These are phyloP conservation scores for Oryza officinalis DNA, from an alignment of 176 grass and related monocot genomes.

Conservation along the genomic window DNA sequence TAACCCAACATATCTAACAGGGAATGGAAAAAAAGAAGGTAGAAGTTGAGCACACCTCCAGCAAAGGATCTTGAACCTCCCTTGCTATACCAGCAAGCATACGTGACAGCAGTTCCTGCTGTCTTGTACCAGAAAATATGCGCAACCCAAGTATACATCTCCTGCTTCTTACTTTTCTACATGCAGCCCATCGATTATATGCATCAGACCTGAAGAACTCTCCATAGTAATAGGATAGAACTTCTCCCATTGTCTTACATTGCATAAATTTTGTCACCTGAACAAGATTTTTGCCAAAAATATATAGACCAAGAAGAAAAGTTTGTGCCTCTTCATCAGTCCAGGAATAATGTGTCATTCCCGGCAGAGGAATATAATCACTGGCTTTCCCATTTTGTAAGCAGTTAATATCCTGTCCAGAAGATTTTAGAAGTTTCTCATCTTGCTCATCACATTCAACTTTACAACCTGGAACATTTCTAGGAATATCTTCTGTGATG, in stretches of 20 bases:
- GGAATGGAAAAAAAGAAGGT: neutral
- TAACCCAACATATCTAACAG: neutral
- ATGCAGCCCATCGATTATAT: constrained; percentile 66
- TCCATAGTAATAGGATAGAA: constrained; percentile 86
- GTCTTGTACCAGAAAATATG: constrained; percentile 87
- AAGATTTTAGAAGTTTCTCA: constrained; percentile 35
- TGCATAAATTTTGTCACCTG: constrained; percentile 66
- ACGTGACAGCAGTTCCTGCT: constrained; percentile 77
- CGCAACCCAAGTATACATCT: constrained; percentile 76
- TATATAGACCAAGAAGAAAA: constrained; percentile 90
- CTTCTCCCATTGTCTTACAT: constrained; percentile 73
- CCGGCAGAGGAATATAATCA: constrained; percentile 52
- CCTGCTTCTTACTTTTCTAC: constrained; percentile 76
- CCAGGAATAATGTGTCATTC: constrained; percentile 52
- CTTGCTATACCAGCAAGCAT: constrained; percentile 52
- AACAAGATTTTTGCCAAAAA: constrained; percentile 91
- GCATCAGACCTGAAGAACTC: constrained; percentile 75
- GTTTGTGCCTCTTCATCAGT: constrained; percentile 57
- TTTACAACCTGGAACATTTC: constrained; percentile 39
- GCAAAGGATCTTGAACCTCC: constrained; percentile 60
- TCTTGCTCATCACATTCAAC: constrained; percentile 45
- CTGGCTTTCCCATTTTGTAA: constrained; percentile 31
- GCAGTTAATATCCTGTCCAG: constrained; percentile 35
- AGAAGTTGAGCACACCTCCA: constrained; percentile 46
- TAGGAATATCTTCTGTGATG: constrained; percentile 14